phyloP scores from a whole-genome alignment of 129 eudicot genomes.

The Smallanthus sonchifolius region DNA sequence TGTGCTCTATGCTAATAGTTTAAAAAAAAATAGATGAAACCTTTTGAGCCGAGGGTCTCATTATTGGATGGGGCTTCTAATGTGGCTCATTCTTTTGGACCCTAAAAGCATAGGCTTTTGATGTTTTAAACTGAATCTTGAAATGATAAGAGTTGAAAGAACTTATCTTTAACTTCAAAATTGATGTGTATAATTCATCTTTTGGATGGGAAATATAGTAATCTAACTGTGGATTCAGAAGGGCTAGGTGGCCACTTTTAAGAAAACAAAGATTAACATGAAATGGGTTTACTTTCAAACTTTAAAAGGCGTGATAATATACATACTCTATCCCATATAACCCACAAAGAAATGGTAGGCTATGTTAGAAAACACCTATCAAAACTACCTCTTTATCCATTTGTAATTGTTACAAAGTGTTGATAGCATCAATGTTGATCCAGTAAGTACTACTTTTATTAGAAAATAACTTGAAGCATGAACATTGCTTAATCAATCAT shows the following conservation, averaged over 20 bases:
- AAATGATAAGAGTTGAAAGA: not conserved
- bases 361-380: constrained; percentile 5
- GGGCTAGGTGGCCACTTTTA: not conserved
- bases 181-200: not conserved
- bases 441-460: not conserved
- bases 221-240: not conserved
- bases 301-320: not conserved
- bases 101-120: not conserved
- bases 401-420: not conserved
- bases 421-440: not conserved
- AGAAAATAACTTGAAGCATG: constrained; percentile 1
- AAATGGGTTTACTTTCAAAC: not conserved
- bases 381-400: not conserved
- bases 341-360: not conserved
- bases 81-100: not conserved
- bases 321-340: not conserved
- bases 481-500: not conserved
- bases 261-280: not conserved
- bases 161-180: not conserved
- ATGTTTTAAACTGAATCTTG: not conserved
- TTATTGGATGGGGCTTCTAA: too few species aligned
- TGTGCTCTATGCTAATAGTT: too few species aligned
- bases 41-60: too few species aligned
- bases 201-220: not conserved
- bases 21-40: too few species aligned